Conservation (phyloP, 495 filamentous ascomycete genomes). For the Hypoxylon subgilvum region DNA sequence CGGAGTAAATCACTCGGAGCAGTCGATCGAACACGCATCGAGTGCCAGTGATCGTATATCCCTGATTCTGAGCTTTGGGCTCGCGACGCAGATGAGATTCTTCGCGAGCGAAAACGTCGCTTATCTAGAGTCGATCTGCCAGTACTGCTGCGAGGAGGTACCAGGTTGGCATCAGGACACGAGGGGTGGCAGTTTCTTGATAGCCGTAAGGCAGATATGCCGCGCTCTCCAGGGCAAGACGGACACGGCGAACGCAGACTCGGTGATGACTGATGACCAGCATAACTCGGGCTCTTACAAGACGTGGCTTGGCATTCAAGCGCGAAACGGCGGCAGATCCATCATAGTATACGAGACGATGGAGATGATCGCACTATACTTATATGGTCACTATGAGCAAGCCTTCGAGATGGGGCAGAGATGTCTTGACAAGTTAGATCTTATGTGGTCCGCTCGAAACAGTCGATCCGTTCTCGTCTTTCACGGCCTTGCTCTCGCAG, state of each 20-base stretch:
- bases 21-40: constrained; percentile 72
- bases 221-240: constrained; percentile 88
- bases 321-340: constrained; percentile 57
- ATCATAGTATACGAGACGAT: constrained; percentile 75
- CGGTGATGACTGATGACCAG: constrained; percentile 73
- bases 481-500: constrained; percentile 71
- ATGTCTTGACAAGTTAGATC: constrained; percentile 62
- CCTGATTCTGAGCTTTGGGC: constrained; percentile 73
- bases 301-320: constrained; percentile 53
- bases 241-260: constrained; percentile 55
- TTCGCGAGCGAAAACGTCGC: constrained; percentile 76
- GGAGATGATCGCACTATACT: constrained; percentile 72
- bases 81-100: constrained; percentile 72
- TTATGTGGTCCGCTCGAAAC: constrained; percentile 76
- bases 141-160: constrained; percentile 76
- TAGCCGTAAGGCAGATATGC: constrained; percentile 73
- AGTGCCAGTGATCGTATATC: constrained; percentile 76
- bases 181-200: constrained; percentile 77
- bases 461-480: constrained; percentile 67
- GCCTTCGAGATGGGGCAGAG: constrained; percentile 70
- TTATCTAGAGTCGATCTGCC: constrained; percentile 76
- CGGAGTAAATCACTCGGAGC: constrained; percentile 67
- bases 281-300: constrained; percentile 72
- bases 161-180: constrained; percentile 75
- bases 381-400: constrained; percentile 75